Base-by-base conservation (phyloP, 495 filamentous ascomycete genomes). In the Viridothelium virens region DNA sequence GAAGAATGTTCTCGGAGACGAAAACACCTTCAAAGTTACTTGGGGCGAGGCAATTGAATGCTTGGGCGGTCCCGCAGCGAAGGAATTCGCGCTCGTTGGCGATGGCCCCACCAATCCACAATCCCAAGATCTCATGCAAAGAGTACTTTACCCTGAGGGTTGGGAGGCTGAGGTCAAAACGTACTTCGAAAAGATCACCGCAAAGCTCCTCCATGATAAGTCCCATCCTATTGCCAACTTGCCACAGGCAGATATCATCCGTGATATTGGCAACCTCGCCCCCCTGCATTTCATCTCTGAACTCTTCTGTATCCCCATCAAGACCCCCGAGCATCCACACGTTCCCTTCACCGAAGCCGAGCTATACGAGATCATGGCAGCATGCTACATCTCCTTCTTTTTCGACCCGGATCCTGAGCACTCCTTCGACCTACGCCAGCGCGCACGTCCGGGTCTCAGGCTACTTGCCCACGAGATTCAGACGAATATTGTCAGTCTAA, bases 331-430 rank as follows among this genome's bases (percentile, higher is more conserved):
- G n/a, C 84, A 85, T 61, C 84, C 83, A 0, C 70, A 72, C 62
- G 86, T 84, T 34, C 70, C 83, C 7, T 85, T 87, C 67, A 81
- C 79, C 6, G 83, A 84, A 66, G 68, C 74, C 7, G 82, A 90
- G 63, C 71, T 91, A 12, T 89, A 89, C 72, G 70, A 79, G 38
- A 75, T 85, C 61, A 74, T 88, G 71, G 77, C 82, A 4, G 75
- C 84, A 48, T 79, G 90, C 46, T 87, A 85, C 70, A 80, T 80
- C 31, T 85, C 80, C 68, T 82, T 88, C 61, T 87, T 89, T 70
- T 86, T 86, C 56, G 86, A 89, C 69, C 77, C 79, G 33, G 88
- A 91, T 69, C 78, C 83, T n/a, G 81, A 78, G 0, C 81, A 84
- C 50, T 85, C 87, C 2, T 89, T 88, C 77, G 79, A 80, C 48